A percentile compares a stretch with the other conserved stretches of the same genome.
Evolutionary conservation across 192 early-diverging fungal genomes (phyloP).

Genomic region (Umbelopsis sp.): DNA sequence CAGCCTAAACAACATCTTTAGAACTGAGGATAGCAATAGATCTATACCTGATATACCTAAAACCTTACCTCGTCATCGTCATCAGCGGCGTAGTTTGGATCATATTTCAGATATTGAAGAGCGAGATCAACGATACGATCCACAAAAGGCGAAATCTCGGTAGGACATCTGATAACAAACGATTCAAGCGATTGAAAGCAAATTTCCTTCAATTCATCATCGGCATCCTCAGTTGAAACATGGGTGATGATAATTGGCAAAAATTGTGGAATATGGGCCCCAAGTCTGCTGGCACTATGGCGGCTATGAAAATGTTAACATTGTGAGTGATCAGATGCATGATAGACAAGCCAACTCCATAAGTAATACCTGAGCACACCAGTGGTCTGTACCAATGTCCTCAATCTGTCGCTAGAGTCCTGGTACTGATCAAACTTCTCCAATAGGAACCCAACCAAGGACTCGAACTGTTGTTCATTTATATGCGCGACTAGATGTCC

Average conservation of each 20-base stretch:
- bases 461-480: constrained; percentile 73
- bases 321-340: background rate
- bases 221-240: constrained; percentile 58
- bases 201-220: constrained; percentile 81
- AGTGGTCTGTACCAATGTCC: constrained; percentile 72
- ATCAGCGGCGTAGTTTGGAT: constrained; percentile 83
- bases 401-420: constrained; percentile 63
- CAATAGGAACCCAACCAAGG: constrained; percentile 58
- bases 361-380: constrained; percentile 68
- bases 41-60: no score
- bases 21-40: no score
- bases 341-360: background rate
- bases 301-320: constrained; percentile 54
- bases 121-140: constrained; percentile 60
- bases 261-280: constrained; percentile 61
- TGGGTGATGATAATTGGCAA: constrained; percentile 66
- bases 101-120: constrained; percentile 74
- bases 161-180: constrained; percentile 77
- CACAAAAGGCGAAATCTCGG: constrained; percentile 69
- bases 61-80: constrained; percentile 59
- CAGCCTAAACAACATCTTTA: constrained; percentile 39
- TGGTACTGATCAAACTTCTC: constrained; percentile 54
- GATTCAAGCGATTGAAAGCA: constrained; percentile 82
- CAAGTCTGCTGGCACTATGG: constrained; percentile 67
- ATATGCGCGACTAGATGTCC: constrained; percentile 65